Evolutionary conservation across 73 alveolate genomes (phyloP).

Genomic region (Tetrahymena malaccensis): DNA sequence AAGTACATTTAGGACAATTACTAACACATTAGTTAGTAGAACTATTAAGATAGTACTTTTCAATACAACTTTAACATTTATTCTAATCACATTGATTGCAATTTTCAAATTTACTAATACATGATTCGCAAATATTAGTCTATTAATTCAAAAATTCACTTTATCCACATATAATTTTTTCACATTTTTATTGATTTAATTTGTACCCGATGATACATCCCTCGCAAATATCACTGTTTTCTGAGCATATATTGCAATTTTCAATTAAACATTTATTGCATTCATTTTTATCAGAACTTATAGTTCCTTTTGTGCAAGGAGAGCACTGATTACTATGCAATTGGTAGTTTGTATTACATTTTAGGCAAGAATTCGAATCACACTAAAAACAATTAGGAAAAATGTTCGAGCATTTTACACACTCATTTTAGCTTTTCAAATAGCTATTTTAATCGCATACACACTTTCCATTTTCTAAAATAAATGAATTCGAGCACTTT

Average conservation of each 20-base stretch:
- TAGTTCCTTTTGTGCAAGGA: background rate
- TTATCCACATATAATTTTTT: background rate
- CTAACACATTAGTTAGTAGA: background rate
- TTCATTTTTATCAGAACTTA: background rate
- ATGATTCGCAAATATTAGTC: background rate
- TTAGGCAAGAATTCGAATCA: background rate
- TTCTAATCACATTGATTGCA: background rate
- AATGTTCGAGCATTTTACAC: background rate
- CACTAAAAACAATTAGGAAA: background rate
- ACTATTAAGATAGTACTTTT: background rate
- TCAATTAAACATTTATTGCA: background rate
- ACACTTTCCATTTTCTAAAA: background rate
- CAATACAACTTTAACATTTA: background rate
- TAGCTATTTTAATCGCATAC: background rate
- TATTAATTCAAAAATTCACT: background rate
- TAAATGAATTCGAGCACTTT: background rate
- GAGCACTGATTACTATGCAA: background rate
- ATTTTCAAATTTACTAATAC: background rate
- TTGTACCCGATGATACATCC: background rate
- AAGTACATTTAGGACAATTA: background rate
- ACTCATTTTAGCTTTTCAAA: background rate
- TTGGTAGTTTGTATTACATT: background rate
- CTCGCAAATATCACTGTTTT: background rate
- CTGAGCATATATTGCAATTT: background rate
- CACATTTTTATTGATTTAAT: background rate